Evolutionary conservation across 176 grass and related monocot species (phyloP), one percentile per base, ranked within the genome.

Genomic region (Avena eriantha): DNA sequence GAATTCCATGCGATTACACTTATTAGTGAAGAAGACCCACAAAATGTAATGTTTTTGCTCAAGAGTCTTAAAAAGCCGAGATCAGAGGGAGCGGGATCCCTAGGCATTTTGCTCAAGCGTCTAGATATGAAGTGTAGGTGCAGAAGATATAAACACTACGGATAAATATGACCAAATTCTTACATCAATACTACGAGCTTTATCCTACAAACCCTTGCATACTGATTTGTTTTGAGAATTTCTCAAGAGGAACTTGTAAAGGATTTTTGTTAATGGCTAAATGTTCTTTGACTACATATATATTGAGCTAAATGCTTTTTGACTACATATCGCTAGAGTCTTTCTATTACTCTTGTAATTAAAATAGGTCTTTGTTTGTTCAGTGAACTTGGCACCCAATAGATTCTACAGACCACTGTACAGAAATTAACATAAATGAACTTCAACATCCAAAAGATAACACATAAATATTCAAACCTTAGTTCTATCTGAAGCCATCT

Each of bases 401-500:
- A 77, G 77, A 57, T 58, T 55, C 43, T 75, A 55, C 39, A 39
- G 21, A 63, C 23, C 10, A 17, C 29, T 7, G 50, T 15, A 84
- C n/a, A 54, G 2, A 78, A 90, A 49, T 58, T 76, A 70, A 51
- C 49, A 83, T 61, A 21, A 51, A 18, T 81, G 21, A 57, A 83
- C 43, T 23, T 47, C 55, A 80, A 85, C 11, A 74, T 54, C 1
- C 12, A 57, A 64, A 36, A 47, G 49, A 83, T 57, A 31, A 33
- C 54, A 66, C 67, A 87, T 73, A 3, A 82, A 63, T 68, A 79
- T 33, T 76, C 59, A 68, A 87, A 98, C 97, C 97, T 98, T 98
- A 78, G 97, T 98, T 83, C 97, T 94, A 69, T 98, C 94, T 80
- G 94, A 96, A 83, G 97, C 85, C 97, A 98, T 94, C 84, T 96